phyloP scores from a whole-genome alignment of 169 alveolate genomes.

The Miamiensis avidus region DNA sequence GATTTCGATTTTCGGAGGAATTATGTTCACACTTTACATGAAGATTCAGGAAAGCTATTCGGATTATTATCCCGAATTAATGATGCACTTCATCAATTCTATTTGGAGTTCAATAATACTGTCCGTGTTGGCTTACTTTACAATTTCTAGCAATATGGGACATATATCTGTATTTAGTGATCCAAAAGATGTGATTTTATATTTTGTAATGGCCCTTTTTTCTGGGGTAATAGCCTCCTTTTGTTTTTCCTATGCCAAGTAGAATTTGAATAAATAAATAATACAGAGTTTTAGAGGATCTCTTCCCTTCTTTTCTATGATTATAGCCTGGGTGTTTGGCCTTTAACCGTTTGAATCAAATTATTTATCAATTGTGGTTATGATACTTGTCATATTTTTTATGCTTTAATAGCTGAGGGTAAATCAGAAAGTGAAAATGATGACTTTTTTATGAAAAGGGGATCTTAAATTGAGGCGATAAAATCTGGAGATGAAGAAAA shows the following conservation, averaged over 20 bases:
- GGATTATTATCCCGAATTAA: no score
- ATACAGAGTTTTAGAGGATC: neutral
- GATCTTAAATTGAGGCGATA: no score
- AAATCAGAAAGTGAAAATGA: neutral
- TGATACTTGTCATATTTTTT: neutral
- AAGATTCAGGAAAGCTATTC: no score
- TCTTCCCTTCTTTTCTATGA: neutral
- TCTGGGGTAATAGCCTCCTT: neutral
- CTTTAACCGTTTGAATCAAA: neutral
- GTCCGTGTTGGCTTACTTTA: neutral
- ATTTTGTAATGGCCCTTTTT: neutral
- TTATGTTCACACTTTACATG: no score
- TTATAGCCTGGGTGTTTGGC: neutral
- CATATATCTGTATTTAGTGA: neutral
- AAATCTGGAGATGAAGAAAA: no score
- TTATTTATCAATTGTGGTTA: neutral
- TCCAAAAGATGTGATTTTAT: neutral
- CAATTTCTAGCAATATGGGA: neutral
- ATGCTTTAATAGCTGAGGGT: neutral
- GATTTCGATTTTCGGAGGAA: no score
- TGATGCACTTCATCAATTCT: neutral
- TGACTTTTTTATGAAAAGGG: no score
- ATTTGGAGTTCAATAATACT: neutral
- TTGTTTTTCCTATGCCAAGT: neutral
- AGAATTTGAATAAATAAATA: no score